These are phyloP conservation scores for Lunasporangiospora selenospora DNA, from an alignment of 192 early-diverging fungal genomes.

Conservation along the genomic window DNA sequence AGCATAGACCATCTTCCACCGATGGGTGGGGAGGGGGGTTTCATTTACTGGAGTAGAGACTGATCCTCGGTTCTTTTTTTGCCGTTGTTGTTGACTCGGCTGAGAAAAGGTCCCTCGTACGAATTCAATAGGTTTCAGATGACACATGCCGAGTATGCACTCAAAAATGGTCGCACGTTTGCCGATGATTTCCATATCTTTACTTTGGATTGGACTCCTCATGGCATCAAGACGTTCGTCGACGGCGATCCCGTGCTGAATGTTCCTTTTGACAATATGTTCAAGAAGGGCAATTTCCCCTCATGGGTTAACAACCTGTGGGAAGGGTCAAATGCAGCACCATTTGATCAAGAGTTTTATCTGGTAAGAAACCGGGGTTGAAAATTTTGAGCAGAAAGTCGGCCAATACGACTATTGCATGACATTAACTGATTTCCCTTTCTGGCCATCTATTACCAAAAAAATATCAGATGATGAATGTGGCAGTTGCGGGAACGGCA, in stretches of 20 bases:
- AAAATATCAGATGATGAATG: conserved; percentile 59
- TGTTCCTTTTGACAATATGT: conserved; percentile 58
- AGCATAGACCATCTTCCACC: too few species aligned
- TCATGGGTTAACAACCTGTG: conserved; percentile 59
- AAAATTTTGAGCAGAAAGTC: too few species aligned
- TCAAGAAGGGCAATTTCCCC: conserved; percentile 62
- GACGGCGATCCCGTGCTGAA: conserved; percentile 56
- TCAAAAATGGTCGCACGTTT: conserved; percentile 48
- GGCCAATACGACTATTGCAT: too few species aligned
- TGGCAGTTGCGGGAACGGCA: conserved; percentile 65
- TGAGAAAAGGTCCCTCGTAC: conserved; percentile 54
- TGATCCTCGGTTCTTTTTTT: too few species aligned
- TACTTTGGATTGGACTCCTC: conserved; percentile 60
- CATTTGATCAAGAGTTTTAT: conserved; percentile 70
- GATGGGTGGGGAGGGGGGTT: too few species aligned
- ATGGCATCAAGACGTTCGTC: conserved; percentile 61
- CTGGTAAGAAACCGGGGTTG: conserved; percentile 54
- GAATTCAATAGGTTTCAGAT: conserved; percentile 51
- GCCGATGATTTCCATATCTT: conserved; percentile 64
- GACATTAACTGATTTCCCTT: too few species aligned
- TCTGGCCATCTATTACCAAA: too few species aligned
- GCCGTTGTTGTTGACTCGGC: too few species aligned
- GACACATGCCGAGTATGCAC: conserved; percentile 53
- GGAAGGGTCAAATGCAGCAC: conserved; percentile 53
- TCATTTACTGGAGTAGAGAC: too few species aligned